Base-by-base conservation (phyloP, 306 rosid genomes). In the Quercus engelmannii region DNA sequence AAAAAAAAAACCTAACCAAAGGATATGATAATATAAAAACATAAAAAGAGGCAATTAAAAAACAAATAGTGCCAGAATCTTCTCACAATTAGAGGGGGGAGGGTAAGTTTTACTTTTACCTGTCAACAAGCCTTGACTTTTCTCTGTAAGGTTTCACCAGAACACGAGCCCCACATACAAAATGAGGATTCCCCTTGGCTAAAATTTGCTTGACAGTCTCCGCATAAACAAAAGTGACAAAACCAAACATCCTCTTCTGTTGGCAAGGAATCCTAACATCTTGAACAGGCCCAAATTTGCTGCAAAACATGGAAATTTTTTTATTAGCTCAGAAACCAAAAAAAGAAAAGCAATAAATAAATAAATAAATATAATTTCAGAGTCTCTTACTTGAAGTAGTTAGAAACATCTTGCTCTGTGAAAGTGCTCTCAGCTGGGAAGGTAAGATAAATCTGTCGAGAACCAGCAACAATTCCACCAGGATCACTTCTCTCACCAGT, bases 181-280 rank as follows among this genome's bases (percentile, higher is more conserved):
- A 84, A 69, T 87, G 90, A 55, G 88, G 86, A 76, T 82, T 84
- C 33, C 84, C 87, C n/a, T 76, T 81, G 0, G 90, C 74, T 62
- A 87, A 78, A 59, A 87, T 81, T 31, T 81, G 78, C 79, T 71
- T 87, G 12, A 81, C 90, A 6, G 87, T 87, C 75, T 84, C 90
- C 17, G 84, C 57, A 68, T 70, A 87, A 59, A 81, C 80, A 41
- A 87, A 87, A 5, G 88, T 87, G 54, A 87, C 90, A 79, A 87
- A 87, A 6, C 88, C 90, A 87, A 84, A 87, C 90, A 87, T 87
- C 74, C 90, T 81, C 83, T 69, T 87, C 71, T 81, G 90, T 46
- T 87, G 88, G 71, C 82, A 87, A 41, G 90, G 90, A 68, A 87
- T 87, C 69, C 88, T 81, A 17, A 84, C 90, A 79, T 87, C 90